Evolutionary conservation across 495 filamentous ascomycete species (phyloP).

Genomic region (Trypethelium eluteriae): DNA sequence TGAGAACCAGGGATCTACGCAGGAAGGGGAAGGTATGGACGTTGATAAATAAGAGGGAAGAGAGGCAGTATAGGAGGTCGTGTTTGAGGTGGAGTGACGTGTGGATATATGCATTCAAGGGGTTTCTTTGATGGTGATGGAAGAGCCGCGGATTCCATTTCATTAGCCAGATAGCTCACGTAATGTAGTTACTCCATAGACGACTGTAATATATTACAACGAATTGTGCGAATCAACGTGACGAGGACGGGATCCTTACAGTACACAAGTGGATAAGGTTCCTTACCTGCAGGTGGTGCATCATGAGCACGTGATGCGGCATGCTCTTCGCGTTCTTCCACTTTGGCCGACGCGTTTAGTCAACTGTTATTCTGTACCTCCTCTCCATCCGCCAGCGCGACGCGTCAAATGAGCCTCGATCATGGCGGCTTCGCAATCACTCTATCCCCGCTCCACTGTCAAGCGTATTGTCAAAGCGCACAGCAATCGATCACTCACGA

Average conservation of each 20-base stretch:
- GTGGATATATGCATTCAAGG: background rate
- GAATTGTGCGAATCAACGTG: background rate
- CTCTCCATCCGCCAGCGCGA: background rate
- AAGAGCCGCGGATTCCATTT: background rate
- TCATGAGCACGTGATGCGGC: background rate
- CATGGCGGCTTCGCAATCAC: constrained; percentile 56
- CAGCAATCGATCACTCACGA: constrained; percentile 67
- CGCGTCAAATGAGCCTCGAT: background rate
- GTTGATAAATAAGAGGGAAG: constrained; percentile 58
- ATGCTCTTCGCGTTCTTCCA: background rate
- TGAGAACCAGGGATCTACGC: constrained; percentile 63
- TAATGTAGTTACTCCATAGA: background rate
- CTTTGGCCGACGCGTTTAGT: background rate
- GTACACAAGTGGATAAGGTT: too few relatives aligned
- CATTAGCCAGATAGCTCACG: background rate
- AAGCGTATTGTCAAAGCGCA: constrained; percentile 88
- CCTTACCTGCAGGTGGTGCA: too few relatives aligned
- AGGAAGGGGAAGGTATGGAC: constrained; percentile 61
- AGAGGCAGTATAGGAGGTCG: background rate
- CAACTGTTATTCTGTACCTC: background rate
- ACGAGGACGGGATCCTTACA: background rate
- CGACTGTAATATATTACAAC: background rate
- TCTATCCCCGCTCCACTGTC: constrained; percentile 73
- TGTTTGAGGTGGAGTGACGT: background rate
- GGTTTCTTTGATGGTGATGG: background rate